A percentile compares a stretch with the other conserved stretches of the same genome.
Conservation (phyloP, 768 basidiomycete genomes). For the Sporobolomyces phaffii region DNA sequence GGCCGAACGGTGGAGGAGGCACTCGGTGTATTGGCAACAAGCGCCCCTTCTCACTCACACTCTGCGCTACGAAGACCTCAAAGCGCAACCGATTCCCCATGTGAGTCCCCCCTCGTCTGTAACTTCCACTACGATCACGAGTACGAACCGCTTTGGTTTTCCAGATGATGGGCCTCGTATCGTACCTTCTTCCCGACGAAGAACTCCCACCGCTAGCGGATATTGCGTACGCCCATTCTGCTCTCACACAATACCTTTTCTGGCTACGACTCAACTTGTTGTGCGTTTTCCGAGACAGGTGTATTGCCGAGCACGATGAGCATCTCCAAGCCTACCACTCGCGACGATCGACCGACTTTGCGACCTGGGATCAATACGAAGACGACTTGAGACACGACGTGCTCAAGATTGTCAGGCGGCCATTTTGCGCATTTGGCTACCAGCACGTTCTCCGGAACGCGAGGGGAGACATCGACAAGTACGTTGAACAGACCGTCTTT, state of each 20-base stretch:
- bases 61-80: conserved; percentile 32
- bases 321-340: conserved; percentile 30
- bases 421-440: conserved; percentile 35
- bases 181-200: conserved; percentile 31
- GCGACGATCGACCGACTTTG: conserved; percentile 23
- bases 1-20: conserved; percentile 22
- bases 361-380: conserved; percentile 26
- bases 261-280: not conserved
- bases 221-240: conserved; percentile 18
- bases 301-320: conserved; percentile 31
- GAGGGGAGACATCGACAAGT: conserved; percentile 1
- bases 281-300: not conserved
- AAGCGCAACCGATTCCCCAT: conserved; percentile 27
- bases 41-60: conserved; percentile 22
- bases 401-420: conserved; percentile 22
- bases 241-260: too few species aligned
- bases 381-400: conserved; percentile 11
- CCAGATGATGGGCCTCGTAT: conserved; percentile 32
- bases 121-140: too few species aligned
- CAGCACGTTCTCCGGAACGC: conserved; percentile 12
- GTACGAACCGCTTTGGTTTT: not conserved
- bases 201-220: conserved; percentile 22
- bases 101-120: not conserved
- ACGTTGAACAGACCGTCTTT: too few species aligned
- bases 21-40: conserved; percentile 31